Percentiles rank a stretch among this genome's conserved stretches.
Evolutionary conservation across 768 basidiomycete species (phyloP).

Genomic region (Lactarius akahatsu): DNA sequence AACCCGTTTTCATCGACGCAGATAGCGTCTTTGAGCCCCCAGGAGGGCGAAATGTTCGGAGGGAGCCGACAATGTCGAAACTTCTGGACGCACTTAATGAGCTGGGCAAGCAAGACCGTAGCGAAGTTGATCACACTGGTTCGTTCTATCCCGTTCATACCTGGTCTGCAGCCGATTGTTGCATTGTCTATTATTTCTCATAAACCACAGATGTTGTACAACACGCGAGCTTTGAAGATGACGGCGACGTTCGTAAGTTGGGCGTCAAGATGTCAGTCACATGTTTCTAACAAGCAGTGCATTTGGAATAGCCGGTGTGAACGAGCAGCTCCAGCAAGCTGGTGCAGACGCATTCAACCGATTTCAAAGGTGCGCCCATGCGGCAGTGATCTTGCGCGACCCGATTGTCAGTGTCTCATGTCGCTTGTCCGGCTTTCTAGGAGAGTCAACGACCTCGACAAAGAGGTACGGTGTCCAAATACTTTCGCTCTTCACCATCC

Average conservation of each 20-base stretch:
- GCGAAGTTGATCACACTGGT: constrained; percentile 37
- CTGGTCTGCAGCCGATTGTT: neutral
- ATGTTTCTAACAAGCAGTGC: neutral
- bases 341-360: constrained; percentile 65
- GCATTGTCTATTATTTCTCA: neutral
- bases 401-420: constrained; percentile 19
- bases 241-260: constrained; percentile 66
- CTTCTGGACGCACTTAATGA: constrained; percentile 50
- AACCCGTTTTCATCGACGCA: constrained; percentile 13
- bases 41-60: constrained; percentile 26
- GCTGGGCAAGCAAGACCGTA: constrained; percentile 40
- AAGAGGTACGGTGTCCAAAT: constrained; percentile 46
- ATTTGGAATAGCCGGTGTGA: constrained; percentile 50
- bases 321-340: constrained; percentile 64
- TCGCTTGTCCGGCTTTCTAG: constrained; percentile 36
- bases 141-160: constrained; percentile 4
- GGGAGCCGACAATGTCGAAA: constrained; percentile 49
- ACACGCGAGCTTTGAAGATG: constrained; percentile 59
- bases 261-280: constrained; percentile 7
- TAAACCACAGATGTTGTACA: constrained; percentile 33
- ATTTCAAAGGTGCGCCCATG: constrained; percentile 53
- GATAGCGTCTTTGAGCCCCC: constrained; percentile 15
- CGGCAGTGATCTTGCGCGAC: constrained; percentile 1
- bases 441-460: constrained; percentile 60
- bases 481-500: constrained; percentile 8